Percentiles rank a stretch among this genome's conserved stretches.
Conservation (phyloP, 2,329 filamentous ascomycete genomes). For the Venturia pyrina region DNA sequence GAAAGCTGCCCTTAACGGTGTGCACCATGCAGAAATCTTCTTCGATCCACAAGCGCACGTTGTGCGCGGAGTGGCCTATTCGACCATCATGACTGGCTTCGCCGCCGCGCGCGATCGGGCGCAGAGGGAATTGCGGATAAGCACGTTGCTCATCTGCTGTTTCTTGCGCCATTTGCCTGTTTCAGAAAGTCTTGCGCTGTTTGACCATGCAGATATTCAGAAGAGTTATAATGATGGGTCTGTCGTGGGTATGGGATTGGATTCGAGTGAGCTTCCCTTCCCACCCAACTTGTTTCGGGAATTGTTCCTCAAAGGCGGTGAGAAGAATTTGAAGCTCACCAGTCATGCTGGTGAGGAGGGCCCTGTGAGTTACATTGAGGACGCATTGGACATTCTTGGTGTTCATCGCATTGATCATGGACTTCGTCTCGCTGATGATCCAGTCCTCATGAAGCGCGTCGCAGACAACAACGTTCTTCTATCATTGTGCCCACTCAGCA, state of each 20-base stretch:
- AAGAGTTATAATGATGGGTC: slow-evolving; percentile 38
- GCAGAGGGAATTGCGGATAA: slow-evolving; percentile 52
- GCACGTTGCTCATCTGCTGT: slow-evolving; percentile 58
- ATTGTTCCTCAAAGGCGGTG: slow-evolving; percentile 47
- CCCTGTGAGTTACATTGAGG: slow-evolving; percentile 53
- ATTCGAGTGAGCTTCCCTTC: slow-evolving; percentile 45
- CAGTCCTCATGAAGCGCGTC: slow-evolving; percentile 47
- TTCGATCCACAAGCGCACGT: slow-evolving; percentile 73
- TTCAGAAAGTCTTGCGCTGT: slow-evolving; percentile 42
- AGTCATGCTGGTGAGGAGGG: slow-evolving; percentile 71
- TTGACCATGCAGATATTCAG: slow-evolving; percentile 35
- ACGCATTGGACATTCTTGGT: slow-evolving; percentile 51
- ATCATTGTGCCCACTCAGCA: slow-evolving; percentile 64
- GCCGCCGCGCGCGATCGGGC: slow-evolving; percentile 50
- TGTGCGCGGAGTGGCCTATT: slow-evolving; percentile 50
- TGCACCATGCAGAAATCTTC: slow-evolving; percentile 67
- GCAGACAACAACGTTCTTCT: slow-evolving; percentile 49
- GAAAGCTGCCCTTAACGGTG: slow-evolving; percentile 52
- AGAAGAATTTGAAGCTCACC: slow-evolving; percentile 50
- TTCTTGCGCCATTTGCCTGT: slow-evolving; percentile 61
- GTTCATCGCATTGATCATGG: slow-evolving; percentile 67
- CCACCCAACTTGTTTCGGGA: slow-evolving; percentile 47
- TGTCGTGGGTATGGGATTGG: slow-evolving; percentile 56
- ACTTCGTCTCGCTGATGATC: slow-evolving; percentile 53
- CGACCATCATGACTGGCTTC: slow-evolving; percentile 56